These are phyloP conservation scores for Xylaria sp. DNA, from an alignment of 2,329 filamentous ascomycete species.

Conservation along the genomic window DNA sequence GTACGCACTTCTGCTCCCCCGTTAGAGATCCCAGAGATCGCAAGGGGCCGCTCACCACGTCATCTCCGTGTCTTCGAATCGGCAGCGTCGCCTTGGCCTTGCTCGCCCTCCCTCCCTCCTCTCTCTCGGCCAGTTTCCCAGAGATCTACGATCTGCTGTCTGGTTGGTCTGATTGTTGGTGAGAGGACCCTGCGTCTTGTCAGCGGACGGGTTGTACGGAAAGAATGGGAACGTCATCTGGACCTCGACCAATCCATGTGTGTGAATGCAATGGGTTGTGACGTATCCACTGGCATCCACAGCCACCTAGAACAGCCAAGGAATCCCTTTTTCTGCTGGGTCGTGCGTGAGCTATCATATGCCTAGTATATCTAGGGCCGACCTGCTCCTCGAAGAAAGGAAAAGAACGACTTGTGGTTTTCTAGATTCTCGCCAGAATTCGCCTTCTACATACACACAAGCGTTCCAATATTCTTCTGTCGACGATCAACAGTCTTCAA, in stretches of 20 bases:
- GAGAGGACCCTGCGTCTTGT: constrained; percentile 19
- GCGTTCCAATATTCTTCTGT: not conserved
- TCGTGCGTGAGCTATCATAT: constrained; percentile 10
- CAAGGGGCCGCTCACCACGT: not conserved
- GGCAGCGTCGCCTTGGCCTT: not conserved
- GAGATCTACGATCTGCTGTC: not conserved
- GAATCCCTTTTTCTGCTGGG: not conserved
- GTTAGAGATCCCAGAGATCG: not conserved
- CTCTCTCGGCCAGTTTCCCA: not conserved
- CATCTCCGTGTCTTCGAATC: not conserved
- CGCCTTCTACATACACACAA: constrained; percentile 16
- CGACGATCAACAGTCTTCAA: not conserved
- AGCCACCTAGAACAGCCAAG: constrained; percentile 19
- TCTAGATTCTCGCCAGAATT: constrained; percentile 23
- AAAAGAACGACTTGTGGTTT: no score
- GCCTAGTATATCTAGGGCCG: constrained; percentile 24
- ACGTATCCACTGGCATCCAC: constrained; percentile 16
- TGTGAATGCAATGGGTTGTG: constrained; percentile 5
- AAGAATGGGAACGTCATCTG: constrained; percentile 5
- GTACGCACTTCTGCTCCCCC: no score
- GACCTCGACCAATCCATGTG: constrained; percentile 3
- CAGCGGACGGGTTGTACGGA: constrained; percentile 3
- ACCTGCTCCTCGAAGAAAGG: constrained; percentile 11
- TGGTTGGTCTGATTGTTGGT: constrained; percentile 7
- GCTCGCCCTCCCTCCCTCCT: no score